A percentile compares a stretch with the other conserved stretches of the same genome.
Conservation (phyloP, 768 basidiomycete species). For the Exidia glandulosa region DNA sequence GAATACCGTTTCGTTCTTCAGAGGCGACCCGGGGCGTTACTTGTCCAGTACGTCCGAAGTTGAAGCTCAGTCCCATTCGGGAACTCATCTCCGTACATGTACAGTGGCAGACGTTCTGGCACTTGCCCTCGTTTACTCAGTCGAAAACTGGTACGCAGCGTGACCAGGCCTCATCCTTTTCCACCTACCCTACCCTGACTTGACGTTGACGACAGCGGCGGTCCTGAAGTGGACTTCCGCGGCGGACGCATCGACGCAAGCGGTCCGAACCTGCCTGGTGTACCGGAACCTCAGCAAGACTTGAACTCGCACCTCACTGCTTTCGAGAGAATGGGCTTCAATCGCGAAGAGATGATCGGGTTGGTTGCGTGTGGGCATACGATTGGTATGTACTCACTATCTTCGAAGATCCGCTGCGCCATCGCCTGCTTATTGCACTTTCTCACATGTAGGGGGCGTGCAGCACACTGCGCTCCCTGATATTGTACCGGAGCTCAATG, state of each 20-base stretch:
- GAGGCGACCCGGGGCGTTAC: conserved; percentile 31
- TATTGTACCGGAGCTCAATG: conserved; percentile 19
- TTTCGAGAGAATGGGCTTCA: conserved; percentile 35
- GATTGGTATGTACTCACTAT: conserved; percentile 20
- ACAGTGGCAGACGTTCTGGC: conserved; percentile 37
- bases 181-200: conserved; percentile 6
- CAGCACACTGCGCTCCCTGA: conserved; percentile 33
- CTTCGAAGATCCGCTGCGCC: neutral
- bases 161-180: neutral
- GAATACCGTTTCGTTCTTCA: conserved; percentile 32
- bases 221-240: conserved; percentile 32
- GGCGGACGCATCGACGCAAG: conserved; percentile 34
- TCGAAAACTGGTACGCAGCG: neutral
- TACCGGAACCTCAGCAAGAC: conserved; percentile 30
- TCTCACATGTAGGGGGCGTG: conserved; percentile 18
- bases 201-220: conserved; percentile 32
- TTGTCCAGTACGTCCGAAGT: conserved; percentile 27
- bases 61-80: neutral
- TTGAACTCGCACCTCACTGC: conserved; percentile 27
- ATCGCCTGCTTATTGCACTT: neutral
- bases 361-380: conserved; percentile 44
- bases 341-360: conserved; percentile 36
- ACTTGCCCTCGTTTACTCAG: conserved; percentile 19
- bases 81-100: neutral
- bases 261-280: conserved; percentile 26